A percentile compares a stretch with the other conserved stretches of the same genome.
Conservation (phyloP, 108 stramenopile genomes). For the Skeletonema potamos region DNA sequence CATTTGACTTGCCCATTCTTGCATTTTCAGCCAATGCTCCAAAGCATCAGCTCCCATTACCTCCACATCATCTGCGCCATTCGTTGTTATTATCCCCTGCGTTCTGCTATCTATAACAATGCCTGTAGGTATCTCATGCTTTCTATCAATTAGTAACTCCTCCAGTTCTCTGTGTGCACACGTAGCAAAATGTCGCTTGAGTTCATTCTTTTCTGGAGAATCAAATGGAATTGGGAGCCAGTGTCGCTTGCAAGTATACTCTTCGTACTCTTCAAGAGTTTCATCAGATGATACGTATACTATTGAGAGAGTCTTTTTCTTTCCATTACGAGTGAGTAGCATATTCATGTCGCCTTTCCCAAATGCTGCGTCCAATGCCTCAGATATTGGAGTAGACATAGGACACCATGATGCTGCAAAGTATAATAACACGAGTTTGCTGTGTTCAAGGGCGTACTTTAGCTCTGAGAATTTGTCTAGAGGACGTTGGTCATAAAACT, state of each 20-base stretch:
- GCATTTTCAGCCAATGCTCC: conserved; percentile 41
- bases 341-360: conserved; percentile 26
- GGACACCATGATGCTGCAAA: conserved; percentile 80
- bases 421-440: conserved; percentile 61
- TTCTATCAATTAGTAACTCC: conserved; percentile 49
- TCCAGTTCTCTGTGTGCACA: conserved; percentile 58
- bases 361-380: conserved; percentile 48
- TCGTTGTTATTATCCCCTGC: conserved; percentile 50
- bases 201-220: conserved; percentile 39
- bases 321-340: conserved; percentile 25
- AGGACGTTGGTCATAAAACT: conserved; percentile 14
- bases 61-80: conserved; percentile 56
- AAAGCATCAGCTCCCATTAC: conserved; percentile 44
- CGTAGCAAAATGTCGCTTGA: conserved; percentile 60
- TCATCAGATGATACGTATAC: conserved; percentile 74
- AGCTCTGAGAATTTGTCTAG: conserved; percentile 55
- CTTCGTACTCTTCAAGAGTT: conserved; percentile 36
- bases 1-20: conserved; percentile 3
- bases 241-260: conserved; percentile 34
- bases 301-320: conserved; percentile 38
- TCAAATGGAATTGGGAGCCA: conserved; percentile 65
- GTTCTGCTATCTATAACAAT: conserved; percentile 60
- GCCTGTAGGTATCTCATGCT: conserved; percentile 64
- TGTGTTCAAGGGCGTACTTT: conserved; percentile 54
- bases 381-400: conserved; percentile 50